Conservation (phyloP, 73 alveolate species). For the Tetrahymena malaccensis region DNA sequence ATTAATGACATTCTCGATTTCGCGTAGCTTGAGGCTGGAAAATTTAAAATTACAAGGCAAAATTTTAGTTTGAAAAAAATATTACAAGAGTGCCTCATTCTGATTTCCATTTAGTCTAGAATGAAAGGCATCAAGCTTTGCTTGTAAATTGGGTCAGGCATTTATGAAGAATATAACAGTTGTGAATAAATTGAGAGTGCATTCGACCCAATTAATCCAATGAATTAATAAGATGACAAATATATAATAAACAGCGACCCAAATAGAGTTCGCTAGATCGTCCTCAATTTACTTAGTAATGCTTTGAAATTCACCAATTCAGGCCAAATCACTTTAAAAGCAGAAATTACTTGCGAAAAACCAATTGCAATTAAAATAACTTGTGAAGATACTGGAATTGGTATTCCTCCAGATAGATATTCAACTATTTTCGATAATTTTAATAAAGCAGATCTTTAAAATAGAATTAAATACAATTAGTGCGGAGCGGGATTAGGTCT, state of each 20-base stretch:
- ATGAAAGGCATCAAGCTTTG: background rate
- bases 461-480: background rate
- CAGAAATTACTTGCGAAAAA: background rate
- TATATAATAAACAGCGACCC: background rate
- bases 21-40: background rate
- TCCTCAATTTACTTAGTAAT: background rate
- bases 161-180: background rate
- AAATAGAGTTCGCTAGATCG: background rate
- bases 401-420: background rate
- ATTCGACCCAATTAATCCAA: background rate
- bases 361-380: background rate
- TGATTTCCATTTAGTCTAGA: background rate
- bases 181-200: background rate
- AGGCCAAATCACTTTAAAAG: background rate
- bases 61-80: background rate
- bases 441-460: background rate
- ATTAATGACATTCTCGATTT: background rate
- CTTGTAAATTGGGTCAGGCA: background rate
- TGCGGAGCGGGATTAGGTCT: background rate
- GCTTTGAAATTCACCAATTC: background rate
- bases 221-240: background rate
- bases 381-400: background rate
- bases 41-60: background rate
- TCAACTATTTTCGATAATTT: background rate
- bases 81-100: background rate